These are phyloP conservation scores for Stagonosporopsis tanaceti DNA, from an alignment of 2,329 filamentous ascomycete genomes.

Conservation along the genomic window DNA sequence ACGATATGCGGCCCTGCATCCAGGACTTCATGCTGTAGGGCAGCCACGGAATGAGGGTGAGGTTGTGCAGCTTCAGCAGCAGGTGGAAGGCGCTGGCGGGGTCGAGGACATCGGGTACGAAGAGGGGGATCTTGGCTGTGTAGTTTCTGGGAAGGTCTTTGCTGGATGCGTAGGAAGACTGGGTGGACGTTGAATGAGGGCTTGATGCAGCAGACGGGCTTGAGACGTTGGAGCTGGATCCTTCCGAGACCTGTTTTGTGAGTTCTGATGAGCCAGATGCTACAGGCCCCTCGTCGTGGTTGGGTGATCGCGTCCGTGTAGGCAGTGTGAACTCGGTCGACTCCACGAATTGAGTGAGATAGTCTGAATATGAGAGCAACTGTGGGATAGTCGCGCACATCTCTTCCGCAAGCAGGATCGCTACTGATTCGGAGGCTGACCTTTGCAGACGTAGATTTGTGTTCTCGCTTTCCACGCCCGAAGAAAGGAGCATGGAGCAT, in stretches of 20 bases:
- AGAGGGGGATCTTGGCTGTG: constrained; percentile 2
- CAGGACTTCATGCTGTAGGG: constrained; percentile 24
- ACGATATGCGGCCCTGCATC: constrained; percentile 27
- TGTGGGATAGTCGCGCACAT: constrained; percentile 39
- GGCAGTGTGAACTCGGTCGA: constrained; percentile 5
- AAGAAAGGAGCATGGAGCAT: constrained; percentile 17
- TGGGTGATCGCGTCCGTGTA: constrained; percentile 1
- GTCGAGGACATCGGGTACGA: constrained; percentile 10
- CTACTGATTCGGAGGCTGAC: constrained; percentile 20
- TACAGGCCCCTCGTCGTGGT: neutral
- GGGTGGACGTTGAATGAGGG: neutral
- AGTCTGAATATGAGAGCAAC: constrained; percentile 22
- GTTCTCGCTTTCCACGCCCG: neutral
- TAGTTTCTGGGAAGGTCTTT: neutral
- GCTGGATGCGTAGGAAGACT: constrained; percentile 11
- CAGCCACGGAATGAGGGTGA: constrained; percentile 19
- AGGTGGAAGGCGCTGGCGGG: constrained; percentile 31
- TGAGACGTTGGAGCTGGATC: constrained; percentile 6
- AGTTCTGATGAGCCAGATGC: neutral
- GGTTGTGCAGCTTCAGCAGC: constrained; percentile 30
- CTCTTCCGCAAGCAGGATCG: constrained; percentile 27
- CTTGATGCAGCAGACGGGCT: neutral
- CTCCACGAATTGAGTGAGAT: constrained; percentile 6
- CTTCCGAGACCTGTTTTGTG: neutral
- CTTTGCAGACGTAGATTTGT: constrained; percentile 12